These are phyloP conservation scores for Plectosphaerella sp. DNA, from an alignment of 2,329 filamentous ascomycete genomes.

Conservation along the genomic window DNA sequence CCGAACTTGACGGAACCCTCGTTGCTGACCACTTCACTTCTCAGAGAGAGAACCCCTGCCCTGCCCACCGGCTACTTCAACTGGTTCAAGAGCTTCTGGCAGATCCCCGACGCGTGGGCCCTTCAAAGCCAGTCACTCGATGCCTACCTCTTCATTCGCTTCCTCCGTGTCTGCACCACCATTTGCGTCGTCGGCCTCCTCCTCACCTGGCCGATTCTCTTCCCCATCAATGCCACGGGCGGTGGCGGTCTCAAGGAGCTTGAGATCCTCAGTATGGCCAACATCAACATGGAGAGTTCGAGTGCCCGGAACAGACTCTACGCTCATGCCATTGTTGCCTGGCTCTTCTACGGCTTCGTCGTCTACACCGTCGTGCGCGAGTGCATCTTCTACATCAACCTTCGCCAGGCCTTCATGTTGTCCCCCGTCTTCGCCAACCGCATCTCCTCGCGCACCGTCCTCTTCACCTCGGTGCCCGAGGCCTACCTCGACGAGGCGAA, in stretches of 20 bases:
- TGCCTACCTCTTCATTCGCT: conserved; percentile 78
- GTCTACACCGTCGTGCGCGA: conserved; percentile 86
- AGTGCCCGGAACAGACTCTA: conserved; percentile 64
- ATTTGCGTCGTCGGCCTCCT: conserved; percentile 79
- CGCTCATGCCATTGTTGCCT: conserved; percentile 76
- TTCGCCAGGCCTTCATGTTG: conserved; percentile 87
- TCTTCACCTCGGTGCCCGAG: conserved; percentile 80
- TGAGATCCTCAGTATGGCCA: conserved; percentile 74
- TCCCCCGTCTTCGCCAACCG: conserved; percentile 80
- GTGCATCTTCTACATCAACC: conserved; percentile 84
- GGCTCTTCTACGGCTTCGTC: conserved; percentile 82
- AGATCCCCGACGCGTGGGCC: conserved; percentile 66
- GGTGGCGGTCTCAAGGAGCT: conserved; percentile 61
- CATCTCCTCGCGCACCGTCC: conserved; percentile 83
- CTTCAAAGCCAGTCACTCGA: conserved; percentile 84
- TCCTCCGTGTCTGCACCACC: conserved; percentile 69
- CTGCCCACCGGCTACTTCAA: conserved; percentile 54
- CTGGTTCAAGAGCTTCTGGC: conserved; percentile 61
- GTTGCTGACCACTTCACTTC: background rate
- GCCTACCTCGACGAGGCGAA: conserved; percentile 73
- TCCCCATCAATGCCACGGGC: conserved; percentile 82
- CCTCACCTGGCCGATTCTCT: conserved; percentile 84
- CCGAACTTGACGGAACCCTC: background rate
- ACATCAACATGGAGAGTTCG: conserved; percentile 52
- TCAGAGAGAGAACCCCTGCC: conserved; percentile 51